Conservation (phyloP, 495 filamentous ascomycete genomes). For the Talaromyces borbonicus region DNA sequence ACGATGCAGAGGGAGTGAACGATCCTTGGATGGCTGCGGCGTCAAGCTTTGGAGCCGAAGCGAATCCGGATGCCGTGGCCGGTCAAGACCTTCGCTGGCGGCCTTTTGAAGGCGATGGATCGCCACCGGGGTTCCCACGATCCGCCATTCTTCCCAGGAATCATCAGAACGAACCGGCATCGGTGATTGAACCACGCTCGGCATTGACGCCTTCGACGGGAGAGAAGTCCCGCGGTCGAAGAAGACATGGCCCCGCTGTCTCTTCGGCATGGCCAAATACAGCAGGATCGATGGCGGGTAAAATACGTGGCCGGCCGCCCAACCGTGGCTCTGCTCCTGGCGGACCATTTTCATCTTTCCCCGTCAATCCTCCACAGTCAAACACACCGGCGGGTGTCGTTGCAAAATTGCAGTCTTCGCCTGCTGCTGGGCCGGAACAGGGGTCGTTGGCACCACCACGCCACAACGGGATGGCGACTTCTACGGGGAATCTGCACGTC, state of each 20-base stretch:
- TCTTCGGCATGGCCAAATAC: conserved; percentile 88
- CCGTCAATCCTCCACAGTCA: conserved; percentile 51
- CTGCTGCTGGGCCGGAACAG: conserved; percentile 17
- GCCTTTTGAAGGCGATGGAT: conserved; percentile 40
- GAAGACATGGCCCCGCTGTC: conserved; percentile 85
- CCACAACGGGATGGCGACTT: conserved; percentile 21
- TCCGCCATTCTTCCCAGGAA: conserved; percentile 66
- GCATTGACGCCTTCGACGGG: conserved; percentile 52
- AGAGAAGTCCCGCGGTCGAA: conserved; percentile 45
- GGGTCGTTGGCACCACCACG: conserved; percentile 14
- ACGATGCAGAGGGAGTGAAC: conserved; percentile 31
- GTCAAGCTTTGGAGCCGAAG: conserved; percentile 23
- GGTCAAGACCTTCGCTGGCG: conserved; percentile 39
- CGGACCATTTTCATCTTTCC: conserved; percentile 83
- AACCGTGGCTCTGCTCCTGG: conserved; percentile 63
- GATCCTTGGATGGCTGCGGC: conserved; percentile 49
- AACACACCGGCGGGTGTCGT: conserved; percentile 18
- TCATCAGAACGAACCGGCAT: conserved; percentile 38
- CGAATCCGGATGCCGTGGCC: conserved; percentile 15
- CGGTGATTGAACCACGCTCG: conserved; percentile 55
- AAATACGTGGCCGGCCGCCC: conserved; percentile 75
- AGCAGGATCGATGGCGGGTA: conserved; percentile 55
- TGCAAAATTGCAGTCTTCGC: conserved; percentile 20
- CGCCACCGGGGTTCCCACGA: conserved; percentile 61
- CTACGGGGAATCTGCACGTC: conserved; percentile 14